phyloP scores from a whole-genome alignment of 495 filamentous ascomycete genomes.

The Talaromyces wortmannii region DNA sequence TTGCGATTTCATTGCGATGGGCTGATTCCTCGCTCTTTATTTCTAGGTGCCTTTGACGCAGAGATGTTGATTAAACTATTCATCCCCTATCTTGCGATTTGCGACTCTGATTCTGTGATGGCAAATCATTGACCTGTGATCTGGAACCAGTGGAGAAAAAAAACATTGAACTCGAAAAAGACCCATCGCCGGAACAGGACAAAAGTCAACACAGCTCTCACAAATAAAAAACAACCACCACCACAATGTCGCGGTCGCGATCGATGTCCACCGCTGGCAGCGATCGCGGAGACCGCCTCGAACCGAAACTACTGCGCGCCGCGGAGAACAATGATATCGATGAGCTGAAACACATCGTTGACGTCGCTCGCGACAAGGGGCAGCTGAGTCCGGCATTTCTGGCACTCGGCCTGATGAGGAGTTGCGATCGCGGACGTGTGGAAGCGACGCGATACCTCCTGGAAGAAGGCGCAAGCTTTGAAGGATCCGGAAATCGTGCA shows the following conservation, averaged over 20 bases:
- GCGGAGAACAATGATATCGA: conserved; percentile 36
- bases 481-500: conserved; percentile 27
- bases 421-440: conserved; percentile 38
- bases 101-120: too few species aligned
- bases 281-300: conserved; percentile 39
- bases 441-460: conserved; percentile 39
- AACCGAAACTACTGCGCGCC: conserved; percentile 46
- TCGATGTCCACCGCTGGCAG: conserved; percentile 34
- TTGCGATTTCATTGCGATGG: too few species aligned
- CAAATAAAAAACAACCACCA: not conserved
- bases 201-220: not conserved
- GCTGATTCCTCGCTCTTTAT: too few species aligned
- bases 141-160: too few species aligned
- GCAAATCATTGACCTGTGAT: too few species aligned
- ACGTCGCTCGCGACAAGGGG: conserved; percentile 27
- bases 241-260: conserved; percentile 13
- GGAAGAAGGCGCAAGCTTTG: conserved; percentile 33
- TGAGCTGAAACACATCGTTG: conserved; percentile 27
- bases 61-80: too few species aligned
- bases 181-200: not conserved
- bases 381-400: conserved; percentile 45
- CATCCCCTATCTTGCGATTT: too few species aligned
- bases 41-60: too few species aligned
- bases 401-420: conserved; percentile 42
- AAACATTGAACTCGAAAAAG: too few species aligned